Base-by-base conservation (phyloP, 495 filamentous ascomycete genomes). In the Aspergillus saccharolyticus region DNA sequence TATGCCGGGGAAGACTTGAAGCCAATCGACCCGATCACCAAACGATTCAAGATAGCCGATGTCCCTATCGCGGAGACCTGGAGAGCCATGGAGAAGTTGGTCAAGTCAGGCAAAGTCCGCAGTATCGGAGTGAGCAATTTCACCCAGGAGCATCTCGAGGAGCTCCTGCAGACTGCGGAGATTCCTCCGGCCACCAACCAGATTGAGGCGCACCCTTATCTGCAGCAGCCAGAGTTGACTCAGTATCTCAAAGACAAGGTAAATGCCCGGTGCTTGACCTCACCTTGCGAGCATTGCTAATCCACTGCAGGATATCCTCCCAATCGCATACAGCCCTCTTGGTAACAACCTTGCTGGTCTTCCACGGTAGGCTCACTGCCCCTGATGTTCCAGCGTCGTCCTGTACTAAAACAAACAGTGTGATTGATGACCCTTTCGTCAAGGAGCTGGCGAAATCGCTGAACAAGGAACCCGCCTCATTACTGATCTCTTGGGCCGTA, bases 71-170 rank as follows among this genome's bases (percentile, higher is more conserved):
- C 67, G 61, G 63, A 75, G 18, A 82, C 85, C 25, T 96, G 90
- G 90, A 78, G 77, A 46, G 83, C 79, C 44, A 78, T 94, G 73
- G 89, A 95, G 69, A 79, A 78, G 39, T 75, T 92, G 59, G 79
- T 87, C 59, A 71, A 73, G 15, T 74, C 80, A 5, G 90, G 90
- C 43, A 83, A 86, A 55, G 83, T 87, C 17, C 81, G 82, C 53
- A 85, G 83, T 43, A 91, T 96, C 62, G 91, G 91, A 16, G 87
- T 95, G 17, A 89, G 85, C 60, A 96, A 95, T 64, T 93, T 84
- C 71, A 74, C 86, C 1, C 70, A 79, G 9, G 67, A 78, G 42
- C 79, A 91, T 60, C 74, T 91, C 39, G 78, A 89, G 62, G 77
- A 83, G 3, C 79, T 87, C 24, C 73, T 94, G 9, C 71, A 81